Evolutionary conservation across 2,329 filamentous ascomycete genomes (phyloP).

Genomic region (Sarocladiaceae sp.): DNA sequence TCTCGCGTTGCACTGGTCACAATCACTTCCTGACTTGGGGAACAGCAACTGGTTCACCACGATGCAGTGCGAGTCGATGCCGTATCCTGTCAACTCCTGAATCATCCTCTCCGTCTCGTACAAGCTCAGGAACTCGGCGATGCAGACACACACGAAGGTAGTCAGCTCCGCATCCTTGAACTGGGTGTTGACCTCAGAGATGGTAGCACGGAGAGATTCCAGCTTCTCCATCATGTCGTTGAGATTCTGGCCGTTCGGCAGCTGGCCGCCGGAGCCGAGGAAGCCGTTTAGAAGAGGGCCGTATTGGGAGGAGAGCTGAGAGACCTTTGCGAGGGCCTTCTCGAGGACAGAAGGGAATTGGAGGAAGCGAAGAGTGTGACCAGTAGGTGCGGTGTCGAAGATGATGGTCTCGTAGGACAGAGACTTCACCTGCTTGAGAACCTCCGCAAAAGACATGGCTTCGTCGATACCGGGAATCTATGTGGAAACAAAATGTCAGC

Average conservation of each 20-base stretch:
- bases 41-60: slow-evolving; percentile 98
- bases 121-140: slow-evolving; percentile 91
- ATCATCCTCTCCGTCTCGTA: slow-evolving; percentile 99
- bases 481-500: neutral
- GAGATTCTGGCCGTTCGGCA: slow-evolving; percentile 91
- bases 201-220: slow-evolving; percentile 88
- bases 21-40: slow-evolving; percentile 77
- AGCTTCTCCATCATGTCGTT: slow-evolving; percentile 92
- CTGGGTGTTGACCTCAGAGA: slow-evolving; percentile 92
- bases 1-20: slow-evolving; percentile 92
- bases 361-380: slow-evolving; percentile 96
- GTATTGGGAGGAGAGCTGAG: slow-evolving; percentile 89
- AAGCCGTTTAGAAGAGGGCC: slow-evolving; percentile 94
- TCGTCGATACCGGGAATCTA: slow-evolving; percentile 98
- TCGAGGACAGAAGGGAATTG: slow-evolving; percentile 98
- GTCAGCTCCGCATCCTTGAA: slow-evolving; percentile 96
- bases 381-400: slow-evolving; percentile 97
- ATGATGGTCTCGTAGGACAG: slow-evolving; percentile 98
- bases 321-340: slow-evolving; percentile 96
- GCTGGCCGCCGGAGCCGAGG: slow-evolving; percentile 67
- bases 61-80: slow-evolving; percentile 95
- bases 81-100: slow-evolving; percentile 88
- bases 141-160: slow-evolving; percentile 97
- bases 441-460: slow-evolving; percentile 99
- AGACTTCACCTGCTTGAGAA: slow-evolving; percentile 98